These are phyloP conservation scores for Rhizopogon parksii DNA, from an alignment of 1,284 basidiomycete species.

Conservation along the genomic window DNA sequence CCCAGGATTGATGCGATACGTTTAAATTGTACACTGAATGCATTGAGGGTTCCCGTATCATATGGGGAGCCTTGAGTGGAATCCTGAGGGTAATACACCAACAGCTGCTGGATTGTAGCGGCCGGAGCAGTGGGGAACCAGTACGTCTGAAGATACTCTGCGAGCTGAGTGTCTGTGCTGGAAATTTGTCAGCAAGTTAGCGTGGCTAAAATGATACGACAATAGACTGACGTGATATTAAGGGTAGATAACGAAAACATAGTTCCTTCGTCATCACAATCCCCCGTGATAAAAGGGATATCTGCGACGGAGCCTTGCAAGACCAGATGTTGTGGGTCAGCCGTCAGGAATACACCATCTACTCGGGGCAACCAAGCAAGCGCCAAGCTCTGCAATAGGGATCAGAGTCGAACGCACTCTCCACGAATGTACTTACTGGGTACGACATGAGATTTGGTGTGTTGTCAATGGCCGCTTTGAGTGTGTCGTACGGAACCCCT, in stretches of 20 bases:
- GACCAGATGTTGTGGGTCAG: slow-evolving; percentile 35
- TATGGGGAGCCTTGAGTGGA: slow-evolving; percentile 45
- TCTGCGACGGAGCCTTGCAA: slow-evolving; percentile 36
- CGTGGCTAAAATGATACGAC: slow-evolving; percentile 6
- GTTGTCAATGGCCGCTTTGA: slow-evolving; percentile 3
- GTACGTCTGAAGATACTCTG: slow-evolving; percentile 10
- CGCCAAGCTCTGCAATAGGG: too few relatives aligned
- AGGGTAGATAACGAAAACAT: slow-evolving; percentile 37
- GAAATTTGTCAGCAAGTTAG: background rate
- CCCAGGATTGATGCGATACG: slow-evolving; percentile 46
- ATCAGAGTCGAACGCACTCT: too few relatives aligned
- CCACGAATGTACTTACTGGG: too few relatives aligned
- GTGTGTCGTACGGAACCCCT: slow-evolving; percentile 4
- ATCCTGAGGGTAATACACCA: slow-evolving; percentile 37
- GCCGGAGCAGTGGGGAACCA: slow-evolving; percentile 28
- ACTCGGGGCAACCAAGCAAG: slow-evolving; percentile 19
- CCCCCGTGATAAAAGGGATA: slow-evolving; percentile 39
- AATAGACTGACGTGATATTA: slow-evolving; percentile 34
- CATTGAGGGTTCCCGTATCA: slow-evolving; percentile 38
- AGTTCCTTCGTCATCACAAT: slow-evolving; percentile 51
- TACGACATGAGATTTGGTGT: background rate
- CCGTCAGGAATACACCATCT: slow-evolving; percentile 39
- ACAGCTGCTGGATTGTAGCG: slow-evolving; percentile 30
- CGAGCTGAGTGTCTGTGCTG: slow-evolving; percentile 23
- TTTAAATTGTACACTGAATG: slow-evolving; percentile 45